Evolutionary conservation across 345 rosid genomes (phyloP).

Genomic region (Linum tenue): DNA sequence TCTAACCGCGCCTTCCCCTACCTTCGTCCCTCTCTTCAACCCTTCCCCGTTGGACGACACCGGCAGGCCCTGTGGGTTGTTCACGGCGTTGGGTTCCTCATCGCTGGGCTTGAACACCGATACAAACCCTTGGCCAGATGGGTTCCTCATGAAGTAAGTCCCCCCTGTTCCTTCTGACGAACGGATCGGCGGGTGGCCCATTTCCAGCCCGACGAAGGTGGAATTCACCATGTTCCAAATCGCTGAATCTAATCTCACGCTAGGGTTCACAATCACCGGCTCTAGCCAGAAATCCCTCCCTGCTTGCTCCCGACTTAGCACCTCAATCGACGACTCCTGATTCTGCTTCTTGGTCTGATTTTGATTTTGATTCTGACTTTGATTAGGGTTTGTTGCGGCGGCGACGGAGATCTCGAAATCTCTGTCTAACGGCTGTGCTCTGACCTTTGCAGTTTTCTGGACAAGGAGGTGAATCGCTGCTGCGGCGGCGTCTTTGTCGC

Average conservation of each 20-base stretch:
- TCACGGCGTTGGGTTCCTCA: constrained; percentile 87
- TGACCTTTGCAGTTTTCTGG: constrained; percentile 54
- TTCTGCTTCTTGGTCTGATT: constrained; percentile 4
- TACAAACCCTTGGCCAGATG: constrained; percentile 43
- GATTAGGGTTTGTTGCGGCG: constrained; percentile 19
- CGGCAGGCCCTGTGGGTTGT: constrained; percentile 70
- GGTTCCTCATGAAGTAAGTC: constrained; percentile 67
- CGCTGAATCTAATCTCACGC: constrained; percentile 30
- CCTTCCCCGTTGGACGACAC: constrained; percentile 67
- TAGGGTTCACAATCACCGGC: constrained; percentile 41
- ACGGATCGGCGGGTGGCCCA: constrained; percentile 52
- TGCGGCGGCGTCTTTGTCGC: constrained; percentile 23
- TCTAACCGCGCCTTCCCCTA: constrained; percentile 81
- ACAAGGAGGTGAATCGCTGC: constrained; percentile 70
- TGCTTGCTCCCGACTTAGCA: constrained; percentile 23
- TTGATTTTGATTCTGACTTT: not conserved
- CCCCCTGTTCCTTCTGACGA: constrained; percentile 87
- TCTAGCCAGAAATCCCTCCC: constrained; percentile 42
- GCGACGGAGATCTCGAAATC: constrained; percentile 43
- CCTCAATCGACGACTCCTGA: constrained; percentile 19
- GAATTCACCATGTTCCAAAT: constrained; percentile 51
- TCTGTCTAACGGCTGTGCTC: constrained; percentile 49
- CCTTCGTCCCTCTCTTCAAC: constrained; percentile 75
- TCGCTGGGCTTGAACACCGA: constrained; percentile 86
- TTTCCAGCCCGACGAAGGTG: constrained; percentile 52